Evolutionary conservation across 306 rosid species (phyloP), one percentile per base, ranked within the genome.

Genomic region (Quillaja saponaria): DNA sequence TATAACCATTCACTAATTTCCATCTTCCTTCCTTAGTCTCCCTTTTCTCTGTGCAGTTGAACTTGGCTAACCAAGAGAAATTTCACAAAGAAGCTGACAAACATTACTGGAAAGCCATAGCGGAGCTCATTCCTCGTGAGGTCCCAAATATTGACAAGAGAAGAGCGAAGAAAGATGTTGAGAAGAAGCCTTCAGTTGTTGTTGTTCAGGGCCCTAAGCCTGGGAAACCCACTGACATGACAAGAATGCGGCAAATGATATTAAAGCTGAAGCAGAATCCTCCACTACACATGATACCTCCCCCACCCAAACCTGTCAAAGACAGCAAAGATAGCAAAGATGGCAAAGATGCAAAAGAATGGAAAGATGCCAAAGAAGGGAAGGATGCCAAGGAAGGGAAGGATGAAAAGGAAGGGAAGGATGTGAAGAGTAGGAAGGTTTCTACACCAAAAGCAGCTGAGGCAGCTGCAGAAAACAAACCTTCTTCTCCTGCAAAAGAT

Each of bases 71-170:
- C 73, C 98, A 92, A 85, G 96, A 92, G 68, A 88, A 78, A 57
- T 92, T 92, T 76, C 96, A 92, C 90, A 88, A 86, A 80, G 98
- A 92, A 86, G 95, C 94, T 64, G 79, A 86, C 84, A 67, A 82
- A 53, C 90, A 92, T 79, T 88, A 72, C 76, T 88, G 96, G 98
- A 92, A 88, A 79, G 90, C 98, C 59, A 92, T 88, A 72, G 85
- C 95, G 4, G 96, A 92, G 71, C 50, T 92, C 45, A 89, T 92
- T 70, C 96, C 98, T 10, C 85, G 88, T 0, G 95, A 92, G 84
- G 95, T 92, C 31, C 87, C 96, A 7, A 86, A 81, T 57, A 77
- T 92, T n/a, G 98, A 92, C 79, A 92, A 81, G 87, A 87, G 82
- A 67, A 87, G 96, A 69, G 90, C 94, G 62, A 92, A 89, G 79